phyloP scores from a whole-genome alignment of 2,329 filamentous ascomycete genomes.

The Diaporthe australafricana region DNA sequence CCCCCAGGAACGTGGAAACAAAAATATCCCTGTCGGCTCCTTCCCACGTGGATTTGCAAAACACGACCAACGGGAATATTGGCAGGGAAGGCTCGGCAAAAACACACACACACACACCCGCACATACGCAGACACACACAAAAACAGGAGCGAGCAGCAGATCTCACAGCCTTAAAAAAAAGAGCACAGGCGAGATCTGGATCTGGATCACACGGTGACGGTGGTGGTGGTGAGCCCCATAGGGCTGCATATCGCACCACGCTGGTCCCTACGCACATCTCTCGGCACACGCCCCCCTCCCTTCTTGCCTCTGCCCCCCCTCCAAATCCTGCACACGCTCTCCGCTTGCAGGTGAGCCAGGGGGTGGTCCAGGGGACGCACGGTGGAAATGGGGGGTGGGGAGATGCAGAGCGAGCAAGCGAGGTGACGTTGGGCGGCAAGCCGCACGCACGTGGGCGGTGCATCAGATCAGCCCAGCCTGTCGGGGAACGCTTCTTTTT shows the following conservation, averaged over 20 bases:
- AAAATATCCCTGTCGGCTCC: constrained; percentile 9
- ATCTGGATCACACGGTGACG: constrained; percentile 27
- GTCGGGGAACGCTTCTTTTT: constrained; percentile 15
- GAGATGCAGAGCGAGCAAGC: constrained; percentile 23
- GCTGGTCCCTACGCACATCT: constrained; percentile 8
- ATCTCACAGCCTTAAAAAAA: constrained; percentile 14
- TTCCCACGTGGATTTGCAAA: constrained; percentile 15
- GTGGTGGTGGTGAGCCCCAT: constrained; percentile 21
- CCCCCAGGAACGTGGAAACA: neutral
- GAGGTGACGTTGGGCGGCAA: constrained; percentile 37
- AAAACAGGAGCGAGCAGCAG: constrained; percentile 6
- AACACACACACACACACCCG: neutral
- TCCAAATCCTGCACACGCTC: constrained; percentile 29
- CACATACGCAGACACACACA: neutral
- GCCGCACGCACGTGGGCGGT: constrained; percentile 20
- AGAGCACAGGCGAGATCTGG: constrained; percentile 30
- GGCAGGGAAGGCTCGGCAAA: neutral
- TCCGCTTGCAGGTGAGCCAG: constrained; percentile 25
- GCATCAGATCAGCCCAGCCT: constrained; percentile 27
- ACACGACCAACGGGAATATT: constrained; percentile 15
- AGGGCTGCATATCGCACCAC: constrained; percentile 36
- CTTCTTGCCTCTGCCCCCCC: constrained; percentile 1
- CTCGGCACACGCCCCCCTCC: constrained; percentile 34
- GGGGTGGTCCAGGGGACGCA: neutral
- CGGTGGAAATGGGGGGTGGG: neutral